phyloP scores from a whole-genome alignment of 176 grass and related monocot genomes.

The Canna indica region DNA sequence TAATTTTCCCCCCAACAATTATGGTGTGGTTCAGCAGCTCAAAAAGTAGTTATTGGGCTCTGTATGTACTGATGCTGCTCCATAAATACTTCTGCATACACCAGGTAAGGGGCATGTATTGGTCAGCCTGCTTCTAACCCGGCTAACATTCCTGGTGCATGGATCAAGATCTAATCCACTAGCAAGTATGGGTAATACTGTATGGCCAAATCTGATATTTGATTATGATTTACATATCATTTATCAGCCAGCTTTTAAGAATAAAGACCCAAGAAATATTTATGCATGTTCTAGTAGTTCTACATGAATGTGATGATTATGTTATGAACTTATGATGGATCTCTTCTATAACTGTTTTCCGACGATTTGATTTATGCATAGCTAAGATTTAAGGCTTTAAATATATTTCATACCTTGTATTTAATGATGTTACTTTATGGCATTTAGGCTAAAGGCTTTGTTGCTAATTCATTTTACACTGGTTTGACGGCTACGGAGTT shows the following conservation, averaged over 20 bases:
- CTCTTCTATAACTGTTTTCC: background rate
- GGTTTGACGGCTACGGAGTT: slow-evolving; percentile 93
- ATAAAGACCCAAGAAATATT: background rate
- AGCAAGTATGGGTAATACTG: too few relatives aligned
- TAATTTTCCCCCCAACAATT: too few relatives aligned
- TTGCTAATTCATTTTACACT: slow-evolving; percentile 95
- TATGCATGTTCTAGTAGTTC: background rate
- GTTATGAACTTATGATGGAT: background rate
- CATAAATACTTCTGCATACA: too few relatives aligned
- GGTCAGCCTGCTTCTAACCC: too few relatives aligned
- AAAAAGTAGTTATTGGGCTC: too few relatives aligned
- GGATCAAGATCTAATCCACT: too few relatives aligned
- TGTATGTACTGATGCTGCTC: too few relatives aligned
- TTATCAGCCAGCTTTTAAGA: background rate
- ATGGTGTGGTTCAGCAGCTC: too few relatives aligned
- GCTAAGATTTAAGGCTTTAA: background rate
- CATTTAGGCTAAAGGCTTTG: slow-evolving; percentile 89
- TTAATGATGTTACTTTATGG: background rate
- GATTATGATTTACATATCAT: background rate
- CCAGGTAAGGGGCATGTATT: too few relatives aligned
- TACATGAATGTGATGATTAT: background rate
- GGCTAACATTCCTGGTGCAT: too few relatives aligned
- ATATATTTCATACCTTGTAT: background rate
- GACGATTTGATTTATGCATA: background rate
- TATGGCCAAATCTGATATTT: too few relatives aligned